Evolutionary conservation across 2,329 filamentous ascomycete species (phyloP).

Genomic region (Apiospora saccharicola): DNA sequence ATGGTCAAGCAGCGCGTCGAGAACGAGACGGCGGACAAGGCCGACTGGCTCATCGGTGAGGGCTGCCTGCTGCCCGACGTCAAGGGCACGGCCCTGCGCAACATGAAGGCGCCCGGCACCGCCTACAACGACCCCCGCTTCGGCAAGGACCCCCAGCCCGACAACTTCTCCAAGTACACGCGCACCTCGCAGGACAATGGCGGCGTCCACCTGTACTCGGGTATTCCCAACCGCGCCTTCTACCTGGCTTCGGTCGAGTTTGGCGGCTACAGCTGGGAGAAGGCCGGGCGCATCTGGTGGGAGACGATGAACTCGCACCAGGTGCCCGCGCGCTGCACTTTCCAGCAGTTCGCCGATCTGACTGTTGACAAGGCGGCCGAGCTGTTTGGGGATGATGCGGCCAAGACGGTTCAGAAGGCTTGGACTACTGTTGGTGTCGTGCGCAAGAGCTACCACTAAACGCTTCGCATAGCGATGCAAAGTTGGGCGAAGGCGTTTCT

Average conservation of each 20-base stretch:
- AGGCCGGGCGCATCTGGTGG: constrained; percentile 62
- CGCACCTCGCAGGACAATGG: constrained; percentile 54
- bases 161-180: constrained; percentile 53
- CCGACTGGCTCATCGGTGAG: constrained; percentile 64
- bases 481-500: no score
- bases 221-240: constrained; percentile 66
- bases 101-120: constrained; percentile 61
- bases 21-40: constrained; percentile 51
- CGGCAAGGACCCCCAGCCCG: constrained; percentile 61
- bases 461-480: no score
- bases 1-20: constrained; percentile 63
- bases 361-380: constrained; percentile 55
- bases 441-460: constrained; percentile 36
- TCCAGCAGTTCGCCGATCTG: constrained; percentile 57
- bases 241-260: constrained; percentile 56
- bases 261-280: constrained; percentile 62
- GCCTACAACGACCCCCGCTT: constrained; percentile 61
- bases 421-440: constrained; percentile 58
- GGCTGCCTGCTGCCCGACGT: constrained; percentile 58
- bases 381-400: constrained; percentile 50
- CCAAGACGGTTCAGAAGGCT: constrained; percentile 53
- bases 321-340: constrained; percentile 50
- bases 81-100: constrained; percentile 59
- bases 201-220: constrained; percentile 63
- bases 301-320: constrained; percentile 53